Evolutionary conservation across 768 basidiomycete species (phyloP), one percentile per base, ranked within the genome.

Genomic region (Dioszegia aurantiaca): DNA sequence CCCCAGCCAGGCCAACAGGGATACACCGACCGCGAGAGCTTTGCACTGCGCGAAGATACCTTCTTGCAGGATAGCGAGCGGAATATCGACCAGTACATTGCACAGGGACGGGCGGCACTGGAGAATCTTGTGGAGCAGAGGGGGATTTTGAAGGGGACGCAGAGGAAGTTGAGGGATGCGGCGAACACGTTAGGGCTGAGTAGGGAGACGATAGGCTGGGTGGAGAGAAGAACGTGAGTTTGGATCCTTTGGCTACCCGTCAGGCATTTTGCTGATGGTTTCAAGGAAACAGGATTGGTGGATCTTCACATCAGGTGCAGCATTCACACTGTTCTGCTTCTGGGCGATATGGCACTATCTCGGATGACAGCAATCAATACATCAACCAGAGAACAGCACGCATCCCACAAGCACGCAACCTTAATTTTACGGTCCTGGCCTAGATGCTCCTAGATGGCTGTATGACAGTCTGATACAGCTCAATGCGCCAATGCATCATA

Each of bases 101-200:
- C 89, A 0, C 94, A 98, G 74, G 95, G 95, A 1, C 81, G 87
- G 56, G 90, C 92, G 31, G 91, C 90, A 19, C 77, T 95, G 69
- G 90, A 94, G 63, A 94, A 92, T 72, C 79, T 99, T 36, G 85
- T 89, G 43, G 93, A 92, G 73, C 95, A 99, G 78, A 81, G 90
- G 59, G 88, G 88, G 70, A 85, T 98, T 76, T 80, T 99, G 58
- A 98, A 97, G 77, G 93, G 78, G 40, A 97, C 95, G 0, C 87
- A 90, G 72, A 82, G 85, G 65, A 82, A 89, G 55, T 77, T 99
- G 48, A 77, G 95, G 56, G 87, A 89, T 72, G 87, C 90, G 41
- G 95, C 93, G 45, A 97, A 95, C 77, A 95, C 91, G 24, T 78
- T 99, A 58, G 95, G 95, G 0, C 78, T 98, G 72, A 92, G 92